These are phyloP conservation scores for Brassica carinata DNA, from an alignment of 345 rosid species.

Conservation along the genomic window DNA sequence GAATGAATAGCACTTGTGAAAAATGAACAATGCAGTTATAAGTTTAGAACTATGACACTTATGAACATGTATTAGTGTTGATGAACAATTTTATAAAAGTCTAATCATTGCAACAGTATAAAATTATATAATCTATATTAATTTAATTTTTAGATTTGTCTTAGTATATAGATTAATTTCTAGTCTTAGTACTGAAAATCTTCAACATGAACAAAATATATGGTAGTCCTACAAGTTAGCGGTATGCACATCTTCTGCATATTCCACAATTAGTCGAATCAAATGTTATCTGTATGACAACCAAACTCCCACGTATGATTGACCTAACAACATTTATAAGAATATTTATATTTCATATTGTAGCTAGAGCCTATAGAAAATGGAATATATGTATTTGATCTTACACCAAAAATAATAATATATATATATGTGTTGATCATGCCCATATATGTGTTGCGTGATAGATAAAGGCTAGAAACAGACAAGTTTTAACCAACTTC, in stretches of 20 bases:
- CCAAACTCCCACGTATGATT: constrained; percentile 40
- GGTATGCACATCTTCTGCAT: constrained; percentile 32
- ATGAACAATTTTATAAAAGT: neutral
- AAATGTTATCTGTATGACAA: constrained; percentile 27
- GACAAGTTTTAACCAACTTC: neutral
- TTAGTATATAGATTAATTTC: neutral
- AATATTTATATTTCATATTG: neutral
- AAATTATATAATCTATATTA: neutral
- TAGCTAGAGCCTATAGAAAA: neutral
- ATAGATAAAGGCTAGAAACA: neutral
- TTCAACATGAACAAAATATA: constrained; percentile 8
- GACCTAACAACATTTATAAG: constrained; percentile 22
- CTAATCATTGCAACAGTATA: neutral
- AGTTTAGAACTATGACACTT: neutral
- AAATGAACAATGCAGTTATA: neutral
- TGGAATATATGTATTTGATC: neutral
- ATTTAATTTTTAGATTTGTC: neutral
- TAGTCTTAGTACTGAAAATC: neutral
- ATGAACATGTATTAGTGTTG: constrained; percentile 2
- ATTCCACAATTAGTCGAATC: neutral
- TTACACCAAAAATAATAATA: no score
- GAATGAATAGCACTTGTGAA: neutral
- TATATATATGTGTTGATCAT: neutral
- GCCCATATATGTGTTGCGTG: neutral
- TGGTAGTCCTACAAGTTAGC: constrained; percentile 4